Evolutionary conservation across 768 basidiomycete genomes (phyloP), one percentile per base, ranked within the genome.

Genomic region (Termitomyces sp.): DNA sequence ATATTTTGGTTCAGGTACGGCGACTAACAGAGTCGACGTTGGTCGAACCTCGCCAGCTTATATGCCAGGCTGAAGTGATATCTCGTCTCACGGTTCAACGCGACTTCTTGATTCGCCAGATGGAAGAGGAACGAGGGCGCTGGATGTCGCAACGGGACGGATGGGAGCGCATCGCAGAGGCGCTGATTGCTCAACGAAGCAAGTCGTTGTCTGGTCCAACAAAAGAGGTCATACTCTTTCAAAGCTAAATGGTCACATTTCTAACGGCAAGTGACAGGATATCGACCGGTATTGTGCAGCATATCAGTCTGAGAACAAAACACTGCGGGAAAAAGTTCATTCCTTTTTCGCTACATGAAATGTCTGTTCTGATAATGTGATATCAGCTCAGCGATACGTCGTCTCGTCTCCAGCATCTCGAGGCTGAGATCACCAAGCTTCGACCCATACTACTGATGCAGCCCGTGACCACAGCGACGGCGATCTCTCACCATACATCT

Each of bases 361-460:
- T 1, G 35, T 21, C 37, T 3, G 23, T 51, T 23, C 28, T 60
- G 42, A 57, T 41, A 2, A 19, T 61, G 6, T 56, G 7, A 57
- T 25, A 56, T 16, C 66, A 90, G 88, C 74, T 91, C 6, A 67
- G 75, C 43, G 84, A 87, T 54, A 74, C 81, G 0, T 81, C 85
- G 59, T 63, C 66, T 5, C 80, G 86, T 39, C 68, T 85, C 11
- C 68, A 76, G 25, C 60, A 73, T 2, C 76, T 91, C 0, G 89
- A 91, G 70, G 64, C 76, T 11, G 89, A 91, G 65, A 73, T 91
- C 8, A 68, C 73, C 2, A 81, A 82, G 59, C 76, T 91, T 32
- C 82, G 83, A 46, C 89, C 89, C 0, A 68, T 89, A 35, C 75
- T 91, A 44, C 71, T 89, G 14, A 82, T 89, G 78, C 82, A 85